Conservation (phyloP, 306 rosid species). For the Malus sylvestris region DNA sequence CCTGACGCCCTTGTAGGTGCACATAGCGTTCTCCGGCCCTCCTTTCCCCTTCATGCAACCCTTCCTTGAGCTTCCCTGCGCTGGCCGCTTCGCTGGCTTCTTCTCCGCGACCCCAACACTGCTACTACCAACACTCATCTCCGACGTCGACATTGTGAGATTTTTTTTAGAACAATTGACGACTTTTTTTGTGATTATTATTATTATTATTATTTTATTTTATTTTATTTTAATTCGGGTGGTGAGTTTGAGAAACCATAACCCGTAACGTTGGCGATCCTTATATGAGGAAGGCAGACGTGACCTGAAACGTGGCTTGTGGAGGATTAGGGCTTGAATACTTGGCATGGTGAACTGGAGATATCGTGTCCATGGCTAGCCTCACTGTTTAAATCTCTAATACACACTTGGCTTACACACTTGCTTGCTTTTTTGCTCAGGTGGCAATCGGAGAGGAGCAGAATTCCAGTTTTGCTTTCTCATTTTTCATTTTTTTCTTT, state of each 20-base stretch:
- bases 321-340: slow-evolving; percentile 30
- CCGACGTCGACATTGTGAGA: slow-evolving; percentile 31
- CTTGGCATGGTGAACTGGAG: slow-evolving; percentile 50
- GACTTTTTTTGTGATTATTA: neutral
- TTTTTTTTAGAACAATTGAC: neutral
- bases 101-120: slow-evolving; percentile 16
- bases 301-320: slow-evolving; percentile 62
- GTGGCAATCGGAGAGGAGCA: slow-evolving; percentile 30
- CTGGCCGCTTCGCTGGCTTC: slow-evolving; percentile 30
- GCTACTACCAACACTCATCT: slow-evolving; percentile 7
- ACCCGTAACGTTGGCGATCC: slow-evolving; percentile 1
- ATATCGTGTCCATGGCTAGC: slow-evolving; percentile 55
- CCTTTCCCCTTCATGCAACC: slow-evolving; percentile 97
- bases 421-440: slow-evolving; percentile 30
- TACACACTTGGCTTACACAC: slow-evolving; percentile 56
- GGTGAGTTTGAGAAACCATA: neutral
- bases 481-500: neutral
- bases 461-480: neutral
- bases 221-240: neutral
- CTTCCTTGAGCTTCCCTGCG: slow-evolving; percentile 71
- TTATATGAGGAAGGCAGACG: slow-evolving; percentile 20
- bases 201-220: neutral
- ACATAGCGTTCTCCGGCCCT: slow-evolving; percentile 75
- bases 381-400: slow-evolving; percentile 39
- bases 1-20: slow-evolving; percentile 86